phyloP scores from a whole-genome alignment of 805 yeast genomes.

The Cyberlindnera euphorbiiphila region DNA sequence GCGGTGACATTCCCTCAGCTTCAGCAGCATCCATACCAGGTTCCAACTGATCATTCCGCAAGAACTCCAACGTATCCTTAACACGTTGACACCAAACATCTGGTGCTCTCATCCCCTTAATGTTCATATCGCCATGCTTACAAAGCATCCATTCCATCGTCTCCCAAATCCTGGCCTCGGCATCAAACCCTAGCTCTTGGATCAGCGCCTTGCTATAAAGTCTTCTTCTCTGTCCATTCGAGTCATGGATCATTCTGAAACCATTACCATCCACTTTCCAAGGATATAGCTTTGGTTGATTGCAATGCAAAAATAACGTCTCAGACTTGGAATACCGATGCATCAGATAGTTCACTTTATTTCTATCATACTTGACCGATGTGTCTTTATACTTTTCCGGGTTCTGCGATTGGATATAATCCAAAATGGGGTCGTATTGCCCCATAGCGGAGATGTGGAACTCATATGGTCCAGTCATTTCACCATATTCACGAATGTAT shows the following conservation, averaged over 20 bases:
- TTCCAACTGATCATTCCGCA: conserved; percentile 21
- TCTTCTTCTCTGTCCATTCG: conserved; percentile 22
- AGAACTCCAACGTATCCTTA: conserved; percentile 33
- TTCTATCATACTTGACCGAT: conserved; percentile 15
- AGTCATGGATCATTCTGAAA: conserved; percentile 20
- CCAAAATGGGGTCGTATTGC: conserved; percentile 48
- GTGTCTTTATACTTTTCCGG: conserved; percentile 16
- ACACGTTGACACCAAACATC: conserved; percentile 38
- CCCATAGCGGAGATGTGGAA: conserved; percentile 55
- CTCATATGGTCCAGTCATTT: conserved; percentile 25
- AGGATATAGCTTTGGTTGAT: conserved; percentile 29
- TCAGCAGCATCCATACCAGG: conserved; percentile 15
- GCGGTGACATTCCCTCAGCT: conserved; percentile 9
- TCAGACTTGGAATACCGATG: conserved; percentile 24
- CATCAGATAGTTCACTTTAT: conserved; percentile 21
- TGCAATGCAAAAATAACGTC: conserved; percentile 28
- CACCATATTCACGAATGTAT: conserved; percentile 50
- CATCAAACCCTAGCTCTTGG: conserved; percentile 28
- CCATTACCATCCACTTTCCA: conserved; percentile 29
- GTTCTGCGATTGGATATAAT: conserved; percentile 26
- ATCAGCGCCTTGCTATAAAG: conserved; percentile 19
- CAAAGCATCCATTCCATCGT: conserved; percentile 29
- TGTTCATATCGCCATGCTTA: conserved; percentile 32
- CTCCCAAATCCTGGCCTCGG: conserved; percentile 29
- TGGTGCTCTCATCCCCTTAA: conserved; percentile 37